Evolutionary conservation across 139 green algal genomes (phyloP), one percentile per base, ranked within the genome.

Genomic region (Monoraphidium neglectum): DNA sequence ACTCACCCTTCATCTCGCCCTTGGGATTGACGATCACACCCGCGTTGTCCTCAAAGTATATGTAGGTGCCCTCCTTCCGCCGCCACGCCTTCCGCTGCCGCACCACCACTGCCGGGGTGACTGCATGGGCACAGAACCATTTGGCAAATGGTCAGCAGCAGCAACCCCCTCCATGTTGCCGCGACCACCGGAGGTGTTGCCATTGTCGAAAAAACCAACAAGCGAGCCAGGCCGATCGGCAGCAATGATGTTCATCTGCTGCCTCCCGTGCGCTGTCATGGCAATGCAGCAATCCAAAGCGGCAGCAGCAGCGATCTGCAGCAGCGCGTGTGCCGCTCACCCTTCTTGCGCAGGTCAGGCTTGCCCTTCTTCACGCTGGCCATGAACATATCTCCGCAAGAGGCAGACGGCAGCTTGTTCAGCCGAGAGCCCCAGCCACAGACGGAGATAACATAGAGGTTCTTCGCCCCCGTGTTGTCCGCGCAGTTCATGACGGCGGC

Each of bases 11-110:
- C 94, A 99, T 98, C 82, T 99, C 97, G 70, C 96, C 96, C 92
- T 99, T 99, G 75, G 94, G 92, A 89, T 99, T 99, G 64, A 99
- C 96, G 77, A 99, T 99, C 35, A 99, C 96, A 46, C 97, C 97
- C 6, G 97, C 97, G 81, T 99, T 99, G 91, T 99, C 97, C 87
- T 99, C 97, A 86, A 99, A 99, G 92, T 99, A 99, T 74, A 99
- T 98, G 89, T 94, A 98, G 43, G 90, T 87, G 73, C 97, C 97
- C 76, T 99, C 96, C 91, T 98, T 99, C 77, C 97, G 90, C 70
- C 97, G 86, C 92, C 93, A 99, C 33, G 97, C 90, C 93, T 99
- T 99, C 77, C 97, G 88, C 91, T 99, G 97, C 67, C 97, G 90
- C 64, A 99, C 90, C 53, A 99, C 93, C 61, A 99, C 92, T 21